Evolutionary conservation across 179 eudicot genomes (phyloP).

Genomic region (Beta corolliflora): DNA sequence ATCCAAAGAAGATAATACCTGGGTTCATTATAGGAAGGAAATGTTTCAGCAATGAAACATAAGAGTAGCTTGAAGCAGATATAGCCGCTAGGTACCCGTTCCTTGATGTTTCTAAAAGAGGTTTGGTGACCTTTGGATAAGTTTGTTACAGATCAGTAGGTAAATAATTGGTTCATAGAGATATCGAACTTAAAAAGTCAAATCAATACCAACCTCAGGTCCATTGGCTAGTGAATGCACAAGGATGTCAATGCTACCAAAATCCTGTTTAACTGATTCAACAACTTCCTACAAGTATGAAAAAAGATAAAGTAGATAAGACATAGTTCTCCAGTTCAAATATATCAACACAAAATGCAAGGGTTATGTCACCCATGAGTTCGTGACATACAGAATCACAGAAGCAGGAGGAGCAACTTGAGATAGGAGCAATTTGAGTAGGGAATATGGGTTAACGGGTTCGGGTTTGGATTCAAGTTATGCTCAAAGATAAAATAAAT

Average conservation of each 20-base stretch:
- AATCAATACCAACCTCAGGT: constrained; percentile 63
- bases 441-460: no score
- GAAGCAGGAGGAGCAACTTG: not conserved
- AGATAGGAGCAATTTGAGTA: not conserved
- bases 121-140: constrained; percentile 70
- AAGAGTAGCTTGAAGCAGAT: constrained; percentile 98
- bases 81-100: constrained; percentile 92
- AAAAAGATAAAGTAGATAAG: not conserved
- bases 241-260: constrained; percentile 94
- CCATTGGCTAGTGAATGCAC: constrained; percentile 99
- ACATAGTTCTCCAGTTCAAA: not conserved
- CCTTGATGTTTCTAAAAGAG: constrained; percentile 92
- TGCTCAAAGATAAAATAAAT: no score
- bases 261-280: constrained; percentile 80
- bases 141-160: constrained; percentile 9
- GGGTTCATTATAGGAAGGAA: constrained; percentile 95
- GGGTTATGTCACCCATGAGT: not conserved
- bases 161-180: constrained; percentile 1
- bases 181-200: not conserved
- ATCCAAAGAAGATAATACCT: constrained; percentile 49
- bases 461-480: no score
- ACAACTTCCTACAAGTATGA: constrained; percentile 69
- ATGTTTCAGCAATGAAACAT: constrained; percentile 85
- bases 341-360: not conserved
- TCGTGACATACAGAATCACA: not conserved